These are phyloP conservation scores for Coemansia sp. DNA, from an alignment of 192 early-diverging fungal species.

Conservation along the genomic window DNA sequence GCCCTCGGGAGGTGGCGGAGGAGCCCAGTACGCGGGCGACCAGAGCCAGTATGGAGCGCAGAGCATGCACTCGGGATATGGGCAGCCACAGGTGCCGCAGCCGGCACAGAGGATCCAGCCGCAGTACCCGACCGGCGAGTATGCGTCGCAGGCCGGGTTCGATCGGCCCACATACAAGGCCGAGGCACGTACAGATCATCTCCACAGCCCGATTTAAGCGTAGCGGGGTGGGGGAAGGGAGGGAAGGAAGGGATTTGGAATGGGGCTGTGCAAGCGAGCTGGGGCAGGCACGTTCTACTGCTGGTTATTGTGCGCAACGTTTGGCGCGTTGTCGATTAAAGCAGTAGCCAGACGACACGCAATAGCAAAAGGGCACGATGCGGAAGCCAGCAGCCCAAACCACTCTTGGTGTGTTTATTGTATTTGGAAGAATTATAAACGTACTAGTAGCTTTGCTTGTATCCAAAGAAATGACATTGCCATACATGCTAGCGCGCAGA, in stretches of 20 bases:
- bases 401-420: too few species aligned
- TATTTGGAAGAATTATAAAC: too few species aligned
- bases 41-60: conserved; percentile 11
- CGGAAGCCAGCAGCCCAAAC: too few species aligned
- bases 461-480: conserved; percentile 50
- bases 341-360: too few species aligned
- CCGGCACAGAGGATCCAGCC: background rate
- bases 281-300: too few species aligned
- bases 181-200: conserved; percentile 23
- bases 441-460: too few species aligned
- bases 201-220: conserved; percentile 26
- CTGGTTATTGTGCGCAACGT: too few species aligned
- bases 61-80: conserved; percentile 10
- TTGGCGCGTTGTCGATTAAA: too few species aligned
- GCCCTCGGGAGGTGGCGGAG: background rate
- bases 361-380: too few species aligned
- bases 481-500: conserved; percentile 46
- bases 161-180: conserved; percentile 12
- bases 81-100: conserved; percentile 14
- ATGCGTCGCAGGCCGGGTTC: conserved; percentile 1
- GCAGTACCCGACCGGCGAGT: conserved; percentile 9
- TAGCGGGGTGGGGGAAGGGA: too few species aligned
- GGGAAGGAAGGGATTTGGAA: too few species aligned
- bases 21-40: conserved; percentile 9
- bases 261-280: too few species aligned